phyloP scores from a whole-genome alignment of 371 early-diverging fungal species.

The Rhizopus arrhizus region DNA sequence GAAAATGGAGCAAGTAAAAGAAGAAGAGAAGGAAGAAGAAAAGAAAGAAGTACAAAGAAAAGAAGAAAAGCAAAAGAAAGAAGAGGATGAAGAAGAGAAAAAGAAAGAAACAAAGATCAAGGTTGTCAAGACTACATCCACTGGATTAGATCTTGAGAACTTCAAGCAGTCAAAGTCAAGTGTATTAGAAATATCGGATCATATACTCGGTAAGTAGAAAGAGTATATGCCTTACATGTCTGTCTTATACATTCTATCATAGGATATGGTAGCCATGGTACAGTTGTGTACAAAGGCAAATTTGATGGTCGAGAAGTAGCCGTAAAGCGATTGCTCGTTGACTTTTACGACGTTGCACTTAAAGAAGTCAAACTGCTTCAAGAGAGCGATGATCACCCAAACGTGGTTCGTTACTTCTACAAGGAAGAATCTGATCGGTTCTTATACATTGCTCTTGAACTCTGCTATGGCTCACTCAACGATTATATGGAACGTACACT shows the following conservation, averaged over 20 bases:
- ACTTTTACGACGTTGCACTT: constrained; percentile 92
- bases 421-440: constrained; percentile 88
- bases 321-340: constrained; percentile 89
- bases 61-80: background rate
- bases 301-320: constrained; percentile 93
- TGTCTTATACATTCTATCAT: constrained; percentile 15
- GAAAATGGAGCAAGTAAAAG: background rate
- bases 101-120: constrained; percentile 2
- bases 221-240: background rate
- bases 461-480: constrained; percentile 80
- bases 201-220: constrained; percentile 39
- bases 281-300: constrained; percentile 90
- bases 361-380: constrained; percentile 91
- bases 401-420: constrained; percentile 95
- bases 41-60: constrained; percentile 1
- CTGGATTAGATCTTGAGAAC: constrained; percentile 35
- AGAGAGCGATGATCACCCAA: constrained; percentile 94
- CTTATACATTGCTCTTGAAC: constrained; percentile 93
- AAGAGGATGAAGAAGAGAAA: background rate
- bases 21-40: background rate
- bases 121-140: constrained; percentile 17
- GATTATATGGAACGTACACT: constrained; percentile 59
- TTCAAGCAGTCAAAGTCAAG: constrained; percentile 33
- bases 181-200: constrained; percentile 45
- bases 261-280: constrained; percentile 97